phyloP scores from a whole-genome alignment of 805 yeast species.

The Hanseniaspora taiwanica region DNA sequence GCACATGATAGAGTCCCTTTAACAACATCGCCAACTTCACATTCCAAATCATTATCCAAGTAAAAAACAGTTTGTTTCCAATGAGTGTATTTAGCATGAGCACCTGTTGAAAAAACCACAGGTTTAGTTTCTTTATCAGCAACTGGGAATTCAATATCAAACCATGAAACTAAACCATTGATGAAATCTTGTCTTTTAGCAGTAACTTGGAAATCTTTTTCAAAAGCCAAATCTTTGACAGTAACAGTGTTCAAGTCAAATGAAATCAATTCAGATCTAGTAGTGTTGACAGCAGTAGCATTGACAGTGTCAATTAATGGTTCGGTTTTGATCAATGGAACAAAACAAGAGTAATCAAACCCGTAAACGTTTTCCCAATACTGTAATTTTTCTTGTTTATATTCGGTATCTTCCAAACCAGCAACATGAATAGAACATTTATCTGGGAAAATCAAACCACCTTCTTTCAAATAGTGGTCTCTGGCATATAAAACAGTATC shows the following conservation, averaged over 20 bases:
- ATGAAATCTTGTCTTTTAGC: constrained; percentile 70
- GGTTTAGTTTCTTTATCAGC: constrained; percentile 35
- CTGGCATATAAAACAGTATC: constrained; percentile 92
- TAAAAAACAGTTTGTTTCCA: constrained; percentile 98
- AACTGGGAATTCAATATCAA: constrained; percentile 77
- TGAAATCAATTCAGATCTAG: constrained; percentile 55
- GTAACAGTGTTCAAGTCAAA: constrained; percentile 85
- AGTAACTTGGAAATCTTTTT: constrained; percentile 50
- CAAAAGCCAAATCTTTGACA: constrained; percentile 69
- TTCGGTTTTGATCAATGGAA: constrained; percentile 74
- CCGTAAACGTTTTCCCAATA: constrained; percentile 98
- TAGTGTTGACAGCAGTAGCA: constrained; percentile 59
- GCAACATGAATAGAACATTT: constrained; percentile 83
- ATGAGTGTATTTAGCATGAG: constrained; percentile 87
- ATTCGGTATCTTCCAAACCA: constrained; percentile 84
- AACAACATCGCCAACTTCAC: constrained; percentile 63
- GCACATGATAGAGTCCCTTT: constrained; percentile 59
- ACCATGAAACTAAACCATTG: constrained; percentile 90
- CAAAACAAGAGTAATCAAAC: constrained; percentile 87
- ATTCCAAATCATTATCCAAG: constrained; percentile 63
- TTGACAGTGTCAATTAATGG: constrained; percentile 96
- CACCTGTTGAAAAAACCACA: constrained; percentile 82
- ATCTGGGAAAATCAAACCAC: constrained; percentile 91
- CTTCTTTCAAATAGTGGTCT: constrained; percentile 64
- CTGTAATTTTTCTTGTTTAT: constrained; percentile 79